Conservation (phyloP, 1,139 yeast genomes). For the Suhomyces terraborum region DNA sequence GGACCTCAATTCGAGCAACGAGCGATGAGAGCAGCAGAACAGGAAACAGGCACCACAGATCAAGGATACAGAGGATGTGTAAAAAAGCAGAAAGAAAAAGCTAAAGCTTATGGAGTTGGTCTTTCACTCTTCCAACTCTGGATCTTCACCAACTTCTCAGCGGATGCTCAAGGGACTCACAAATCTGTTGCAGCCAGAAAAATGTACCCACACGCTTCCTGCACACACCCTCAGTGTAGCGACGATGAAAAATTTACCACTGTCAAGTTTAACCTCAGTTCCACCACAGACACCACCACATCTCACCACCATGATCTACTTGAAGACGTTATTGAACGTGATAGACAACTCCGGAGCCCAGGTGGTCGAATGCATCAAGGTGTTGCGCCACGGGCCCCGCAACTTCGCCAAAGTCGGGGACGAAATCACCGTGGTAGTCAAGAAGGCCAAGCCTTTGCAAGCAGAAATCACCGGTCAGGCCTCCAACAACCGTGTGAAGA, state of each 20-base stretch:
- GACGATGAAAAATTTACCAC: constrained; percentile 11
- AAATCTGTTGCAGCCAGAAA: neutral
- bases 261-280: too few relatives aligned
- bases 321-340: constrained; percentile 85
- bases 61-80: too few relatives aligned
- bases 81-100: too few relatives aligned
- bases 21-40: too few relatives aligned
- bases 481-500: constrained; percentile 78
- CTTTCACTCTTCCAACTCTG: too few relatives aligned
- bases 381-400: constrained; percentile 82
- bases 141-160: too few relatives aligned
- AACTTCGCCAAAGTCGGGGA: constrained; percentile 87
- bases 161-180: too few relatives aligned
- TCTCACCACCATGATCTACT: constrained; percentile 69
- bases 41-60: too few relatives aligned
- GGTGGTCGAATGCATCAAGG: constrained; percentile 94
- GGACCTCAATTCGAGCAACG: too few relatives aligned
- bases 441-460: constrained; percentile 78
- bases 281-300: too few relatives aligned
- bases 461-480: constrained; percentile 67
- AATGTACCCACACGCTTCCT: constrained; percentile 7
- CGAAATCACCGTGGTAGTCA: constrained; percentile 91
- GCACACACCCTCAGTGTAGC: constrained; percentile 11
- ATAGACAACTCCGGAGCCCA: constrained; percentile 96
- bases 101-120: too few relatives aligned